Percentiles rank a stretch among this genome's conserved stretches.
Evolutionary conservation across 2,329 filamentous ascomycete genomes (phyloP).

Genomic region (Colletotrichum sp.): DNA sequence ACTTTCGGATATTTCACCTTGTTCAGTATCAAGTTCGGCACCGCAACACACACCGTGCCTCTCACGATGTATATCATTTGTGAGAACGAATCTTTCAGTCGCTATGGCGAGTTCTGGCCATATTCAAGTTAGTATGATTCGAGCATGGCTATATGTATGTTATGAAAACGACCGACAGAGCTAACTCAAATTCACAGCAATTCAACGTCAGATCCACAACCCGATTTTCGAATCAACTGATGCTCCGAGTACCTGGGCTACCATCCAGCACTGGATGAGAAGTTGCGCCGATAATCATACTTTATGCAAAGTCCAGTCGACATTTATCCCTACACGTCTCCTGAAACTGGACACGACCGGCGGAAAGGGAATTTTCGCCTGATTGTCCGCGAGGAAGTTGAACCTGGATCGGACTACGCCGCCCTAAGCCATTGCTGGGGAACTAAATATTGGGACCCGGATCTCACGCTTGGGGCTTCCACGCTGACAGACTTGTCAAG

Average conservation of each 20-base stretch:
- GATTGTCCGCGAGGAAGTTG: neutral
- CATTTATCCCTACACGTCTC: neutral
- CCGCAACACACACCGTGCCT: too few relatives aligned
- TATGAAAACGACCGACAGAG: too few relatives aligned
- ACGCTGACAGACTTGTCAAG: rapidly evolving
- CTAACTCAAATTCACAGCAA: neutral
- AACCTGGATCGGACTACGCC: rapidly evolving
- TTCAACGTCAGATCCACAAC: neutral
- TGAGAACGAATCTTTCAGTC: neutral
- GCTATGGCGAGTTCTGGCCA: neutral
- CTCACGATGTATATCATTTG: neutral
- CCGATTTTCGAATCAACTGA: neutral
- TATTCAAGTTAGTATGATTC: neutral
- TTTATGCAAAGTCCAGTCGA: neutral
- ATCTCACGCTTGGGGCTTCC: neutral
- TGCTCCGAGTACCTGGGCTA: neutral
- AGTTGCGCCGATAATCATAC: neutral
- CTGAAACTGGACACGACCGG: neutral
- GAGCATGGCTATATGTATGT: too few relatives aligned
- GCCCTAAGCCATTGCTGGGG: neutral
- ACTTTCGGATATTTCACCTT: neutral
- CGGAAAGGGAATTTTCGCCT: neutral
- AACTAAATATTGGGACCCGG: neutral
- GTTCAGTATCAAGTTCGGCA: neutral
- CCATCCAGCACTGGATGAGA: neutral